Evolutionary conservation across 495 filamentous ascomycete species (phyloP).

Genomic region (Pyrenula aspistea): DNA sequence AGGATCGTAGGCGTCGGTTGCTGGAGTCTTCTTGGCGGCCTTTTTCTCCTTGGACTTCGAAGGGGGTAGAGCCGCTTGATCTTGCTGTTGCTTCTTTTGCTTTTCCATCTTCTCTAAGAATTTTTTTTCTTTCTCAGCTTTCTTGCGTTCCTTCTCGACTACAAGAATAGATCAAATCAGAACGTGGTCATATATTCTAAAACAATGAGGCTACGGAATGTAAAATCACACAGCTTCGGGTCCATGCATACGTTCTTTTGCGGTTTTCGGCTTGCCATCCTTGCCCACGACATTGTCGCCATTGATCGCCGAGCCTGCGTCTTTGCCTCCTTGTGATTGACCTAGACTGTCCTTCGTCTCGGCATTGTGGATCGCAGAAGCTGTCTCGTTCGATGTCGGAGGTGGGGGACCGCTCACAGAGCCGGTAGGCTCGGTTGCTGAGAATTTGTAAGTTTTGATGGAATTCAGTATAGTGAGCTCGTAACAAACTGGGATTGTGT

Average conservation of each 20-base stretch:
- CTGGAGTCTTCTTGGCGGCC: conserved; percentile 32
- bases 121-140: conserved; percentile 49
- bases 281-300: conserved; percentile 18
- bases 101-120: conserved; percentile 49
- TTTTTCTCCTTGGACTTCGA: conserved; percentile 36
- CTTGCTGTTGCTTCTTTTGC: conserved; percentile 29
- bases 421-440: conserved; percentile 42
- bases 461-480: conserved; percentile 9
- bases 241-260: conserved; percentile 38
- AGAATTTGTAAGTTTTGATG: conserved; percentile 5
- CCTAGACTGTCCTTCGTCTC: conserved; percentile 23
- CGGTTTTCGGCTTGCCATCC: conserved; percentile 37
- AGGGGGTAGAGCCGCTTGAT: conserved; percentile 24
- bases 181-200: conserved; percentile 10
- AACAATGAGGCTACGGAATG: not conserved
- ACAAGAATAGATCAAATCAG: conserved; percentile 1
- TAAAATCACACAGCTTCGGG: not conserved
- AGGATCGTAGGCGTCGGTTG: conserved; percentile 41
- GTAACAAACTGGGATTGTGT: conserved; percentile 37
- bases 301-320: conserved; percentile 23
- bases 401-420: conserved; percentile 33
- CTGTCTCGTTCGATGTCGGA: conserved; percentile 32
- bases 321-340: conserved; percentile 29
- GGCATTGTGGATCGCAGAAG: conserved; percentile 30
- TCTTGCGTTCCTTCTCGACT: conserved; percentile 45